Base-by-base conservation (phyloP, 257 asterid species). In the Ballota nigra region DNA sequence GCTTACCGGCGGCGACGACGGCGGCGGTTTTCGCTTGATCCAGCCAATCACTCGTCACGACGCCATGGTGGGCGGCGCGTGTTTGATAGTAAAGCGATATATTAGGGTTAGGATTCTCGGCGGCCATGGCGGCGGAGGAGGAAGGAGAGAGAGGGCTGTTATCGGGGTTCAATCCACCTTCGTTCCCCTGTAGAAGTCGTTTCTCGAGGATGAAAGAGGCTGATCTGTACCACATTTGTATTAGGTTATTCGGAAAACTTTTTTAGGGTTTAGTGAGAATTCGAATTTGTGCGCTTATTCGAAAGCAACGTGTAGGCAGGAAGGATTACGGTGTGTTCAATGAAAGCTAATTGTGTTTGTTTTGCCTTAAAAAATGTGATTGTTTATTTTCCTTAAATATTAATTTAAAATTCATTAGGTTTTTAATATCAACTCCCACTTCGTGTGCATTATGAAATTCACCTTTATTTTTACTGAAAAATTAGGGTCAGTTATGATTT, bases 41-140 rank as follows among this genome's bases (percentile, higher is more conserved):
- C 57, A 94, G 80, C 99, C 97, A 94, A 70, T 91, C 97, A 58
- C 89, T 94, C 15, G 97, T 91, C 45, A 91, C 91, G 45, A 88
- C 99, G 62, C 88, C 97, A 79, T 89, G 91, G 75, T 91, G 99
- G 10, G 89, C 99, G 62, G 97, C 96, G 63, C 99, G 91, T 3
- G 96, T 84, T 62, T 89, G 96, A 45, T 94, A 94, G 74, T 94
- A 94, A 19, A 87, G 84, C 0, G 97, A 94, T 10, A 91, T 80
- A 41, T 79, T 77, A 66, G 88, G 86, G 74, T 79, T 78, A 16
- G 88, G 82, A 62, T 77, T 81, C 10, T 75, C 88, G 33, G 78
- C 71, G 10, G 90, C 73, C 77, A 82, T 89, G 68, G 87, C 82
- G 80, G 85, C 82, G 82, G 85, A 70, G 26, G 90, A 76, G 6